Evolutionary conservation across 805 yeast genomes (phyloP), one percentile per base, ranked within the genome.

Genomic region (Candida maris): DNA sequence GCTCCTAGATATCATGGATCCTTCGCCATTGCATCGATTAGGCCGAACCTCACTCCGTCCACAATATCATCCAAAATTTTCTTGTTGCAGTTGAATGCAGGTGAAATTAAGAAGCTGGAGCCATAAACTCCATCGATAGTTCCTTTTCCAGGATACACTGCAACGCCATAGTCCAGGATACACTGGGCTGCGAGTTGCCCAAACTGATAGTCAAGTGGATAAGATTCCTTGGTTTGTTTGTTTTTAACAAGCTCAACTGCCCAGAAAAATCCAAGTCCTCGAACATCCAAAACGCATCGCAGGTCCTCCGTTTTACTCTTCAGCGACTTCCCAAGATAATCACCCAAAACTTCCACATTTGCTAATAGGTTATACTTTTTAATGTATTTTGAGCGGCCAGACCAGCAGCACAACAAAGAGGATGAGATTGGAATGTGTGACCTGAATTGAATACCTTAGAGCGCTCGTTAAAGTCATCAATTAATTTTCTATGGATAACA

Each of bases 261-360:
- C 75, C 76, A 69, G 58, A 72, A 72, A 2, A 71, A 70, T 37
- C 76, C 77, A 41, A 61, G 42, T 30, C 77, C 77, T 54, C 76
- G 61, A 28, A 70, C 67, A 37, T 70, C 71, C 41, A 73, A 75
- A 25, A 64, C 64, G 61, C 51, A 34, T 30, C 54, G 42, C 26
- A 50, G 34, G 4, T 35, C 44, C 5, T 31, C 19, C 9, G 64
- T 45, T 39, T 54, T 48, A 14, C 44, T 37, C 5, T 34, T 41
- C 37, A 70, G 46, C 23, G 45, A 38, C 18, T 46, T 44, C 24
- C 72, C 73, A 38, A 70, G 46, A 41, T 63, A 60, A 33, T 57
- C 59, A 44, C 76, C 76, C 19, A 52, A 49, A 18, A 54, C 51
- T 27, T 53, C 54, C 30, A 66, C 62, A 48, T 70, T 70, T 17